Percentiles rank a stretch among this genome's conserved stretches.
Conservation (phyloP, 1,284 basidiomycete genomes). For the Papiliotrema laurentii region DNA sequence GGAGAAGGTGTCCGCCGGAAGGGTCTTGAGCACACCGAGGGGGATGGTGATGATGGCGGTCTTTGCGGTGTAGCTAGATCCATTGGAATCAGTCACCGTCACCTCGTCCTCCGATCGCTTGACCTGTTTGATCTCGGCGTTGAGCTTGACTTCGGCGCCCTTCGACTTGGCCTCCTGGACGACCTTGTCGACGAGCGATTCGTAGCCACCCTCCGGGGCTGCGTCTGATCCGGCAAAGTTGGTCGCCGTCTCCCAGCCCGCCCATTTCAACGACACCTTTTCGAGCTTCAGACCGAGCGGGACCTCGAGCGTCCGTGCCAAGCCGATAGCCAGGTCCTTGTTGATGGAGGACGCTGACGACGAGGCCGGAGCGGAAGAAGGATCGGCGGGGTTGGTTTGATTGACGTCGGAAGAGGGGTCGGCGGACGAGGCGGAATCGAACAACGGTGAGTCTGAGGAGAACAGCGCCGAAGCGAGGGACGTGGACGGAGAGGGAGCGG, state of each 20-base stretch:
- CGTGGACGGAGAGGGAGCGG: constrained; percentile 20
- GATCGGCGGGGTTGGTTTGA: constrained; percentile 26
- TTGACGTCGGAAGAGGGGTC: constrained; percentile 13
- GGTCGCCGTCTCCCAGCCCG: constrained; percentile 46
- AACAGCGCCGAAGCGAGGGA: constrained; percentile 45
- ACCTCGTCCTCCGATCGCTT: constrained; percentile 18
- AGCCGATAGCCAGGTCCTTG: constrained; percentile 27
- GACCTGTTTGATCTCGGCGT: constrained; percentile 27
- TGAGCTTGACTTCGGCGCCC: constrained; percentile 44
- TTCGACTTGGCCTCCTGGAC: constrained; percentile 36
- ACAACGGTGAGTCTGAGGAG: constrained; percentile 33
- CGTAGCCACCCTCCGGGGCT: constrained; percentile 52
- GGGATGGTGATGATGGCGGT: constrained; percentile 49
- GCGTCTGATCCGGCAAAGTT: constrained; percentile 52
- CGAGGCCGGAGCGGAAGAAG: constrained; percentile 8
- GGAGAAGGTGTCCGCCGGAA: constrained; percentile 30
- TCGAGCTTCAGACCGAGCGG: constrained; percentile 51
- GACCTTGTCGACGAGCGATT: constrained; percentile 46
- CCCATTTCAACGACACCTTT: constrained; percentile 43
- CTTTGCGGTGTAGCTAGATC: constrained; percentile 34
- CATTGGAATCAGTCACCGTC: constrained; percentile 27
- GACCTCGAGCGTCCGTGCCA: constrained; percentile 51
- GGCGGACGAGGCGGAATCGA: constrained; percentile 8
- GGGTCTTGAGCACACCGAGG: constrained; percentile 46
- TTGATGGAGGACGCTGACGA: constrained; percentile 11